Conservation (phyloP, 2,329 filamentous ascomycete species). For the Leptographium procerum region DNA sequence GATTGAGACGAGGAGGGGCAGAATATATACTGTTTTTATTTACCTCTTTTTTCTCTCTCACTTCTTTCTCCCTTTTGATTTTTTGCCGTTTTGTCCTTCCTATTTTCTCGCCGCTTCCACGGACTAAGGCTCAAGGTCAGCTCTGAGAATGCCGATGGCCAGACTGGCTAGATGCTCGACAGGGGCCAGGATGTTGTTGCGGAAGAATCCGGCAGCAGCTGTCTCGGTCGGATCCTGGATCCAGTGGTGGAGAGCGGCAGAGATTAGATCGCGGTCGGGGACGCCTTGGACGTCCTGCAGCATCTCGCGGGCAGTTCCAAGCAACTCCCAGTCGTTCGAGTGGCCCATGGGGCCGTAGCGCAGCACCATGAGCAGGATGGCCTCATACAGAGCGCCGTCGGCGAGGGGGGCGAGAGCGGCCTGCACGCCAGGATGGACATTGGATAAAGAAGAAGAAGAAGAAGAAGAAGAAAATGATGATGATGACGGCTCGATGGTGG, state of each 20-base stretch:
- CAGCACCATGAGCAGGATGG: constrained; percentile 36
- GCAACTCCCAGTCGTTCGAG: constrained; percentile 33
- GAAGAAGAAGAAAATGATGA: not conserved
- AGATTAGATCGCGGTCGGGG: constrained; percentile 32
- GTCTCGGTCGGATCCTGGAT: constrained; percentile 26
- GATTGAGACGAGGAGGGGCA: not conserved
- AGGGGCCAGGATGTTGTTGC: constrained; percentile 35
- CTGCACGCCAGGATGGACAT: constrained; percentile 16
- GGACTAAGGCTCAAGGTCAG: constrained; percentile 21
- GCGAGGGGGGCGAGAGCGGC: constrained; percentile 31
- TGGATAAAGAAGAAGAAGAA: constrained; percentile 9
- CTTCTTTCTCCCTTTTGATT: no score
- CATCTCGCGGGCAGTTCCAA: constrained; percentile 31
- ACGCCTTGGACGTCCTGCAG: constrained; percentile 37
- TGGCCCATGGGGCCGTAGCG: constrained; percentile 29
- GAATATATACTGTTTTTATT: not conserved
- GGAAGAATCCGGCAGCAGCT: constrained; percentile 34
- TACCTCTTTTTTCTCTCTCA: no score
- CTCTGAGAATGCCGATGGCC: constrained; percentile 30
- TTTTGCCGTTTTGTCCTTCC: no score
- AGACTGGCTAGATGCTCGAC: constrained; percentile 34
- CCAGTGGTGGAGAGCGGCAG: constrained; percentile 33
- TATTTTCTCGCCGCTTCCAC: not conserved
- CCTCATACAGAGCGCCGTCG: constrained; percentile 41
- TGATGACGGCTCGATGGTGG: constrained; percentile 23